A percentile compares a stretch with the other conserved stretches of the same genome.
These are phyloP conservation scores for Diaporthe caulivora DNA, from an alignment of 2,329 filamentous ascomycete genomes.

Conservation along the genomic window DNA sequence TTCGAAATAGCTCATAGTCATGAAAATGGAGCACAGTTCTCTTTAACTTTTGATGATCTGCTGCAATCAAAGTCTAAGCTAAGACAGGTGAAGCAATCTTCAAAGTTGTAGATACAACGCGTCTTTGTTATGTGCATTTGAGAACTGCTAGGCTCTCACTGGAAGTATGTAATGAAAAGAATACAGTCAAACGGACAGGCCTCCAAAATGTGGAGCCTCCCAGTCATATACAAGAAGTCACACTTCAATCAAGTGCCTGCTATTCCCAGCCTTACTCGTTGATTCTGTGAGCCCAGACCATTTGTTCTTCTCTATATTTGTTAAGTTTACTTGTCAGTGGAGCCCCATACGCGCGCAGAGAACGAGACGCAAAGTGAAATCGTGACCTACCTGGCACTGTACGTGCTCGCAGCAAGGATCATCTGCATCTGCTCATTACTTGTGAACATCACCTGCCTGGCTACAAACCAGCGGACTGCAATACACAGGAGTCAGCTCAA, in stretches of 20 bases:
- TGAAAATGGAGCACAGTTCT: too few relatives aligned
- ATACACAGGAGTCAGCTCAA: neutral
- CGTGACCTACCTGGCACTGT: slow-evolving; percentile 48
- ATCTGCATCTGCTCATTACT: slow-evolving; percentile 61
- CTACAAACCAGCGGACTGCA: slow-evolving; percentile 55
- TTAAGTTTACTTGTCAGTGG: neutral
- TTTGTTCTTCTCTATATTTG: slow-evolving; percentile 53
- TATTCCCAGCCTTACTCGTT: slow-evolving; percentile 50
- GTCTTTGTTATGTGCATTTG: slow-evolving; percentile 7
- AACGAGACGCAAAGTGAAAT: fast-evolving
- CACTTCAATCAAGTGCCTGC: too few relatives aligned
- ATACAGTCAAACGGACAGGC: neutral
- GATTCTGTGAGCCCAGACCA: slow-evolving; percentile 60
- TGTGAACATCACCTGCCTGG: slow-evolving; percentile 49
- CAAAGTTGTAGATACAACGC: neutral
- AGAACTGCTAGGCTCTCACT: neutral
- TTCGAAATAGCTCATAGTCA: too few relatives aligned
- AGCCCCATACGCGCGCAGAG: neutral
- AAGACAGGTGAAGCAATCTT: neutral
- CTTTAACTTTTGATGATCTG: too few relatives aligned
- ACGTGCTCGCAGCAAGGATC: slow-evolving; percentile 58
- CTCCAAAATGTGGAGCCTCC: too few relatives aligned
- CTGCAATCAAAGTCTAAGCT: neutral
- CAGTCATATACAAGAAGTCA: neutral
- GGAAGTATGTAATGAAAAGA: slow-evolving; percentile 6